Base-by-base conservation (phyloP, 768 basidiomycete genomes). In the Mycena polygramma region DNA sequence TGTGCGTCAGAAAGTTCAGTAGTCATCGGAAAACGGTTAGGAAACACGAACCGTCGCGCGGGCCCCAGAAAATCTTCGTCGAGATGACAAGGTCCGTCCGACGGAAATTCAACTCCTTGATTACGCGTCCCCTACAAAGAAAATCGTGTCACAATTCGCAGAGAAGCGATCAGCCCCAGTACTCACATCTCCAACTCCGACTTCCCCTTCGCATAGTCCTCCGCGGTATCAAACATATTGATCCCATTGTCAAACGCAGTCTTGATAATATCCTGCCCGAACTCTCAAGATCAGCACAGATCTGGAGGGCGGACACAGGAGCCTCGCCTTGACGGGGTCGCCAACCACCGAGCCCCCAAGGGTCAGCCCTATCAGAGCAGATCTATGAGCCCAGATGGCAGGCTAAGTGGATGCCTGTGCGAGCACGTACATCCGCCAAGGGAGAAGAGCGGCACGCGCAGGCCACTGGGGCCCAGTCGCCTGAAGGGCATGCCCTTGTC, bases 61-160 rank as follows among this genome's bases (percentile, higher is more conserved):
- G 82, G 11, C 94, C 93, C 86, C 92, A 95, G 84, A 89, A 95
- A 51, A 95, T 73, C 80, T 95, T 95, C 65, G 94, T 95, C 24
- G 91, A 89, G 73, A 95, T 84, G 66, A 95, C 85, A 20, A 94
- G 80, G 73, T 95, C 93, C 20, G 84, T 83, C 41, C 93, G 86
- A 39, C 89, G 86, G 72, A 89, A 81, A 9, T 88, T 87, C 10
- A 94, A 86, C 77, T 94, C 93, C 78, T 89, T 90, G 78, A 94
- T 87, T 5, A 90, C 93, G 39, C 91, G 88, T 15, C 94, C 94
- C 79, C 86, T 87, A 15, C 45, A 36, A n/a, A 51, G 2, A n/a
- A n/a, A n/a, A n/a, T n/a, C n/a, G n/a, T n/a, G 57, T 5, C 13
- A 39, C 20, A 30, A 8, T 30, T 4, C 6, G 8, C 17, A 30